Evolutionary conservation across 768 basidiomycete species (phyloP).

Genomic region (Leccinellum luteum): DNA sequence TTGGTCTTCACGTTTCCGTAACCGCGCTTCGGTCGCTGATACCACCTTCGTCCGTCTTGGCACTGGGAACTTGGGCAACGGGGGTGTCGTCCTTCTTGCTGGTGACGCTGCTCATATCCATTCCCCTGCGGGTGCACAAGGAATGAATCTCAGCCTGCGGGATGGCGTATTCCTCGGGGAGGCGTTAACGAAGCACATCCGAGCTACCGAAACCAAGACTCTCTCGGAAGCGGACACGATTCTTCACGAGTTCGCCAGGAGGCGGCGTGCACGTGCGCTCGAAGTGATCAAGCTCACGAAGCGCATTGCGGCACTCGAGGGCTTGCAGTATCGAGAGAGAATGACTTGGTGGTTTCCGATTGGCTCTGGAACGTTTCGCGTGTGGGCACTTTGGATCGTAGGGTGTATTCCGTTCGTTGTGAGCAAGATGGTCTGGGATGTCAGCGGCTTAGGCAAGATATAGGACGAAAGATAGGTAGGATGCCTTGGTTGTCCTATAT

Average conservation of each 20-base stretch:
- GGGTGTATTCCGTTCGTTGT: conserved; percentile 17
- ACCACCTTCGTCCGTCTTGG: conserved; percentile 34
- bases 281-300: conserved; percentile 43
- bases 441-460: conserved; percentile 23
- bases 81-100: conserved; percentile 27
- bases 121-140: conserved; percentile 53
- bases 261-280: conserved; percentile 39
- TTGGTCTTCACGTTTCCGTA: conserved; percentile 48
- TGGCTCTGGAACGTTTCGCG: conserved; percentile 26
- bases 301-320: conserved; percentile 24
- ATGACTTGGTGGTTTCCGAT: conserved; percentile 25
- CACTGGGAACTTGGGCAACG: conserved; percentile 1
- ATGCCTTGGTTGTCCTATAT: too few species aligned
- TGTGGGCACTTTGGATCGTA: conserved; percentile 22
- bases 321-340: conserved; percentile 19
- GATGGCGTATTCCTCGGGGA: conserved; percentile 48
- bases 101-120: conserved; percentile 54
- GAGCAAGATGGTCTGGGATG: conserved; percentile 13
- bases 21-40: conserved; percentile 43
- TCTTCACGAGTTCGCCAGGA: conserved; percentile 35
- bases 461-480: neutral
- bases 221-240: conserved; percentile 27
- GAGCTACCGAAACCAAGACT: conserved; percentile 5
- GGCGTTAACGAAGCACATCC: conserved; percentile 36
- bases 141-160: conserved; percentile 57